Evolutionary conservation across 1,284 basidiomycete species (phyloP), one percentile per base, ranked within the genome.

Genomic region (Trichosporon ovoides): DNA sequence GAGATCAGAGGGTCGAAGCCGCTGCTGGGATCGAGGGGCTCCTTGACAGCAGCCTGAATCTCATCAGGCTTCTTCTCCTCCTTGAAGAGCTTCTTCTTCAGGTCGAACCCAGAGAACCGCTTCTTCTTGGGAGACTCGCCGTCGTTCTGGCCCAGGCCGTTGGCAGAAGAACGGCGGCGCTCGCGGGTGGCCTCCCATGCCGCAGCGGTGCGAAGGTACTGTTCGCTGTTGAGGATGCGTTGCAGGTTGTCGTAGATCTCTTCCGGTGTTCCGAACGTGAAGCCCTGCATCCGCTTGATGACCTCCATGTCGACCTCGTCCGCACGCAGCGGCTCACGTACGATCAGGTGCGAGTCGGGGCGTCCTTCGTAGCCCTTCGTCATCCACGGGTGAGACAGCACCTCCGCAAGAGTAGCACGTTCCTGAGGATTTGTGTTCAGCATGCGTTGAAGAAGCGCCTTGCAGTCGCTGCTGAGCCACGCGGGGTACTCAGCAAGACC

Each of bases 381-480:
- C 88, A 98, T 96, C 94, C 95, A 98, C 0, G 92, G 87, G 72
- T 97, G 95, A 35, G 80, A 78, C 51, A 97, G 82, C n/a, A 98
- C 89, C 74, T 98, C 95, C 10, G 83, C 68, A 33, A 98, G 82
- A 0, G 88, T 81, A 2, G 95, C 93, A 56, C 95, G 86, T 46
- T 84, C 83, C 0, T 81, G 75, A n/a, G 95, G 94, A 66, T 90
- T 94, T 40, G 91, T 97, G 63, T 98, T 93, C 38, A 98, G 84
- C 93, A 98, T 98, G 22, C 93, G 85, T 2, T 89, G 90, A 7
- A 98, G 82, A 4, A 98, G 79, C 66, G 91, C 86, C 76, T 96
- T 97, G 82, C 94, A 98, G 79, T 98, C 95, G 68, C 88, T 85
- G 69, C 89, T 94, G 18, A 98, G 81, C 95, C 95, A 98, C 10